Percentiles rank a stretch among this genome's conserved stretches.
phyloP scores from a whole-genome alignment of 129 eudicot genomes.

The Solidago caesia region DNA sequence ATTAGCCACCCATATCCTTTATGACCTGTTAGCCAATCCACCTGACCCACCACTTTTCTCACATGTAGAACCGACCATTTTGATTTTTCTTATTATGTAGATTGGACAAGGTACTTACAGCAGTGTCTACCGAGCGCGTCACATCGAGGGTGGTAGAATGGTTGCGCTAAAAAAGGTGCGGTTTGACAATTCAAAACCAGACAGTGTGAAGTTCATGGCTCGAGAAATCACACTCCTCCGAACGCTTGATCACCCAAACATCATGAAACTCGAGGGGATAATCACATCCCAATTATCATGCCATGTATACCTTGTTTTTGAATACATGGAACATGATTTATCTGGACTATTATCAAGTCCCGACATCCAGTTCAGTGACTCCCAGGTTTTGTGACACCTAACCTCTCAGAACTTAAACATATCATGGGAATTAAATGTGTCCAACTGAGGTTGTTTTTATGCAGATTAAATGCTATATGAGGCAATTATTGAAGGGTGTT shows the following conservation, averaged over 20 bases:
- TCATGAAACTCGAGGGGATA: conserved; percentile 81
- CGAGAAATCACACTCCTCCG: conserved; percentile 84
- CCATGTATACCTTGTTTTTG: conserved; percentile 72
- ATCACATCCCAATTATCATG: conserved; percentile 68
- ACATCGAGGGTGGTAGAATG: conserved; percentile 54
- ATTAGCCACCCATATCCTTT: not conserved
- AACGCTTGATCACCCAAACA: conserved; percentile 71
- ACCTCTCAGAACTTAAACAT: conserved; percentile 11
- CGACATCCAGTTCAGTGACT: conserved; percentile 61
- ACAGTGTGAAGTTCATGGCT: conserved; percentile 89
- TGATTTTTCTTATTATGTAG: conserved; percentile 33
- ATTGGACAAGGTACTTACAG: conserved; percentile 66
- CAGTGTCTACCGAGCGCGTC: conserved; percentile 73
- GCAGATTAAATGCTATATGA: conserved; percentile 87
- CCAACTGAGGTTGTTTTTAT: conserved; percentile 9
- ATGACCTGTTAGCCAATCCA: not conserved
- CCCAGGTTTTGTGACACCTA: conserved; percentile 57
- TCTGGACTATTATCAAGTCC: conserved; percentile 65
- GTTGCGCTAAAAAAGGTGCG: conserved; percentile 83
- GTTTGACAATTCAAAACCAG: conserved; percentile 73
- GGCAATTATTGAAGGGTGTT: conserved; percentile 59
- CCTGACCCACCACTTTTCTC: not conserved
- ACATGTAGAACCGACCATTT: not conserved
- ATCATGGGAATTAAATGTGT: conserved; percentile 9
- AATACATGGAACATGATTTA: conserved; percentile 91